These are phyloP conservation scores for Petunia axillaris DNA, from an alignment of 257 asterid species.

Conservation along the genomic window DNA sequence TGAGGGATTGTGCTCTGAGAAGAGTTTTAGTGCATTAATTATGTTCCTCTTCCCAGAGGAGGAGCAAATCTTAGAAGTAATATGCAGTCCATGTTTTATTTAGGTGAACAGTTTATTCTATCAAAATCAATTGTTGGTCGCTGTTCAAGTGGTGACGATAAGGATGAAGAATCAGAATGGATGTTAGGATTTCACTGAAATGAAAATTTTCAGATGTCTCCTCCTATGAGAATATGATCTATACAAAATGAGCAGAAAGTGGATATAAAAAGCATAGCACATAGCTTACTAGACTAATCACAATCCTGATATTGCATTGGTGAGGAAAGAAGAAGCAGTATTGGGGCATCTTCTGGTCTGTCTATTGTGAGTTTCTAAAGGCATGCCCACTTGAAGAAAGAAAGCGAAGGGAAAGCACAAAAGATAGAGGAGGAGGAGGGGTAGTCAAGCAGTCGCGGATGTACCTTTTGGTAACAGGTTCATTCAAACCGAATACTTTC, in stretches of 20 bases:
- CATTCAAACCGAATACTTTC: too few species aligned
- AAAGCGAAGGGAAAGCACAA: not conserved
- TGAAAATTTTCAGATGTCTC: not conserved
- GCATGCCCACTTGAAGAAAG: not conserved
- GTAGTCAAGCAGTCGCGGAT: too few species aligned
- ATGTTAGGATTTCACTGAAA: not conserved
- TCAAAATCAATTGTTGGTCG: not conserved
- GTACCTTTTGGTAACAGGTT: too few species aligned
- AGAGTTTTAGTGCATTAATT: not conserved
- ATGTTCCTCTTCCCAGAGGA: not conserved
- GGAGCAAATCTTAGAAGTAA: not conserved
- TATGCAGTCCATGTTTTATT: not conserved
- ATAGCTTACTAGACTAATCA: not conserved
- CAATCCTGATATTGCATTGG: constrained; percentile 9
- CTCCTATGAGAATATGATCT: not conserved
- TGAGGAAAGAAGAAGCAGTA: not conserved
- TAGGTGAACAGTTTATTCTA: not conserved
- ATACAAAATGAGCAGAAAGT: not conserved
- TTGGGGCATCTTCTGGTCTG: not conserved
- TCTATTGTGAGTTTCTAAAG: not conserved
- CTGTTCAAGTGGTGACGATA: not conserved
- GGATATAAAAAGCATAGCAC: not conserved
- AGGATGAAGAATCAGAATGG: not conserved
- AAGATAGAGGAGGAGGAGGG: not conserved
- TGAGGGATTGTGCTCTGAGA: not conserved